phyloP scores from a whole-genome alignment of 306 rosid species.

The Parietaria judaica region DNA sequence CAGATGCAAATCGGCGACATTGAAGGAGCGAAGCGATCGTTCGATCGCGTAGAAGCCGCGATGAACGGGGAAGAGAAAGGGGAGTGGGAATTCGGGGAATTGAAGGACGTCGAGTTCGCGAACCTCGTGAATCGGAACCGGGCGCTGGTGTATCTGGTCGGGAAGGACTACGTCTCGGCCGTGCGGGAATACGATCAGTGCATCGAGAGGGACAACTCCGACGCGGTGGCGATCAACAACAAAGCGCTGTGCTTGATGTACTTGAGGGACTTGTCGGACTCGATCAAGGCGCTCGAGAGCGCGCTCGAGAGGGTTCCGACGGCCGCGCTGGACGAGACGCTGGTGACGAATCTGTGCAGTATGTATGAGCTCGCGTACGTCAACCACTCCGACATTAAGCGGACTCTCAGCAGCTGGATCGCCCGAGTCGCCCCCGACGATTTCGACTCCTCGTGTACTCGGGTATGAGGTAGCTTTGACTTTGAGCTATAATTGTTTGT shows the following conservation, averaged over 20 bases:
- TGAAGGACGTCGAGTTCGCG: constrained; percentile 45
- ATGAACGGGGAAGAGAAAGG: constrained; percentile 32
- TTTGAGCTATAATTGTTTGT: background rate
- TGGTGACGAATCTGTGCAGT: constrained; percentile 84
- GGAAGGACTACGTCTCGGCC: constrained; percentile 83
- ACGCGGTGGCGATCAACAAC: constrained; percentile 66
- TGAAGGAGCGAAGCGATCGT: constrained; percentile 69
- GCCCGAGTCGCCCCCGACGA: constrained; percentile 95
- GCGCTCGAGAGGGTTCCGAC: constrained; percentile 91
- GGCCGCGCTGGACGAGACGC: constrained; percentile 69
- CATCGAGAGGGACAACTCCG: constrained; percentile 66
- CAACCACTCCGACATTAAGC: constrained; percentile 81
- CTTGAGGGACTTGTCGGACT: constrained; percentile 82
- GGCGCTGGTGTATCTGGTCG: constrained; percentile 76
- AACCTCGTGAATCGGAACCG: constrained; percentile 70
- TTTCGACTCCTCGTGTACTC: constrained; percentile 69
- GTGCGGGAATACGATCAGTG: constrained; percentile 90
- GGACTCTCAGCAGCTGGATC: constrained; percentile 88
- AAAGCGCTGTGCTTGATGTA: constrained; percentile 94
- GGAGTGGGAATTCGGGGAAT: constrained; percentile 34
- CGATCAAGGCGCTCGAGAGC: constrained; percentile 77
- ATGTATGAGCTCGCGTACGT: constrained; percentile 96
- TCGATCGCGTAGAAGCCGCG: constrained; percentile 44
- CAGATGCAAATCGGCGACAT: constrained; percentile 82
- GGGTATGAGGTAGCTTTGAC: constrained; percentile 49